Percentiles rank a stretch among this genome's conserved stretches.
Evolutionary conservation across 2,329 filamentous ascomycete genomes (phyloP).

Genomic region (Metarhizium album): DNA sequence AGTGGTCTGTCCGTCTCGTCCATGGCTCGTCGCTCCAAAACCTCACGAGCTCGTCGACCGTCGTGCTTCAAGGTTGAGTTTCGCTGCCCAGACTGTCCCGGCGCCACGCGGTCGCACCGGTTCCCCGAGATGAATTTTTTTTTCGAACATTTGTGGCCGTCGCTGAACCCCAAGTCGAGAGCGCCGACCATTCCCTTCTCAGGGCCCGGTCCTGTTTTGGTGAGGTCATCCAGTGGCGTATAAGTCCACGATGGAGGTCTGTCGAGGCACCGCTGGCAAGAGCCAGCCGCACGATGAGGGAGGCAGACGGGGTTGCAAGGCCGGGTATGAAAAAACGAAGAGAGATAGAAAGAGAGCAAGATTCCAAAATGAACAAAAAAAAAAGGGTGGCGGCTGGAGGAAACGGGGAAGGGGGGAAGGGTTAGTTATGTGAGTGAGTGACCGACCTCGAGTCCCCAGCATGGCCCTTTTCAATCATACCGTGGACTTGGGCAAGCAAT

Average conservation of each 20-base stretch:
- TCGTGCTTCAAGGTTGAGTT: neutral
- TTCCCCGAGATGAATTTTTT: neutral
- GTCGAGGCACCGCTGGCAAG: neutral
- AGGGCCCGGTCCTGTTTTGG: neutral
- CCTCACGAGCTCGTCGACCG: neutral
- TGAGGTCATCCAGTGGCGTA: neutral
- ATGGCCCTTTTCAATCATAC: slow-evolving; percentile 6
- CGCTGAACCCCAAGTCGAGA: neutral
- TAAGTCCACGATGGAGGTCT: slow-evolving; percentile 3
- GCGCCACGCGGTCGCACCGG: neutral
- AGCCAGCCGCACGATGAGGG: neutral
- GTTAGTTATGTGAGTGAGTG: slow-evolving; percentile 24
- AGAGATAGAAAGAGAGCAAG: slow-evolving; percentile 7
- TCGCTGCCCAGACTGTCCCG: neutral
- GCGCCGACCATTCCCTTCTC: neutral
- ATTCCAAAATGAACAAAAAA: slow-evolving; percentile 15
- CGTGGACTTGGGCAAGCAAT: neutral
- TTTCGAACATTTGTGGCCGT: neutral
- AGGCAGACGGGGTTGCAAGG: neutral
- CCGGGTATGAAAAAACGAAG: slow-evolving; percentile 6
- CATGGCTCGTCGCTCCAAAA: neutral
- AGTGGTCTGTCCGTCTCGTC: neutral
- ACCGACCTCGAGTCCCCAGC: slow-evolving; percentile 5
- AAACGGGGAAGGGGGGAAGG: slow-evolving; percentile 22
- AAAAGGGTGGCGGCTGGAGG: slow-evolving; percentile 15